Evolutionary conservation across 108 stramenopile genomes (phyloP), one percentile per base, ranked within the genome.

Genomic region (Nitzschia putrida): DNA sequence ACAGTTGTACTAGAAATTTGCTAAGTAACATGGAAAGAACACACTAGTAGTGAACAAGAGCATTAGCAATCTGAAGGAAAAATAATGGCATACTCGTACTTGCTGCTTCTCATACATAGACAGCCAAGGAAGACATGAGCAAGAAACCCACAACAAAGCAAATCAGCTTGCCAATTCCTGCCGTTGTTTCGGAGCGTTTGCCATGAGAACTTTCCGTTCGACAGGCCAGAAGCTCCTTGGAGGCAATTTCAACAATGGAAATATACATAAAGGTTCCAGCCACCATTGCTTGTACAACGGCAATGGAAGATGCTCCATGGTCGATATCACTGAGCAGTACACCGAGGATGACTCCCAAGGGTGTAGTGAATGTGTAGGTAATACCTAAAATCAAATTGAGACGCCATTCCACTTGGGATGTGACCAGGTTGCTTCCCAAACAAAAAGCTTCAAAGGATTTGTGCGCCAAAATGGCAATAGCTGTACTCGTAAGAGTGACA

Each of bases 191-290:
- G 3, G 39, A 38, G 20, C n/a, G 38, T 16, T 66, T 51, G 12
- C 26, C 41, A 12, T 53, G 26, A n/a, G 22, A n/a, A 0, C 40
- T 50, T 50, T 41, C 47, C 18, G 51, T 45, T 24, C 80, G 69
- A 61, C 71, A 76, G 3, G 45, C 45, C 39, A 80, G 16, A 11
- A 81, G n/a, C 54, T 80, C 79, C 26, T 80, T 80, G 42, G 61
- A 38, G 5, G 53, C 79, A 53, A 80, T 72, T 67, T 80, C 79
- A 8, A 80, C 74, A 66, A 80, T 80, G 41, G 74, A 39, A 26
- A 80, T 53, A 43, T 77, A 81, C 41, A 81, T 37, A 64, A 81
- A 81, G 38, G 80, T 81, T 7, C 80, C 80, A 8, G 80, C 50
- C 41, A 76, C 75, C 40, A 81, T 68, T 39, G 76, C 76, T 39